Evolutionary conservation across 2,329 filamentous ascomycete species (phyloP), one percentile per base, ranked within the genome.

Genomic region (Sporothrix humicola): DNA sequence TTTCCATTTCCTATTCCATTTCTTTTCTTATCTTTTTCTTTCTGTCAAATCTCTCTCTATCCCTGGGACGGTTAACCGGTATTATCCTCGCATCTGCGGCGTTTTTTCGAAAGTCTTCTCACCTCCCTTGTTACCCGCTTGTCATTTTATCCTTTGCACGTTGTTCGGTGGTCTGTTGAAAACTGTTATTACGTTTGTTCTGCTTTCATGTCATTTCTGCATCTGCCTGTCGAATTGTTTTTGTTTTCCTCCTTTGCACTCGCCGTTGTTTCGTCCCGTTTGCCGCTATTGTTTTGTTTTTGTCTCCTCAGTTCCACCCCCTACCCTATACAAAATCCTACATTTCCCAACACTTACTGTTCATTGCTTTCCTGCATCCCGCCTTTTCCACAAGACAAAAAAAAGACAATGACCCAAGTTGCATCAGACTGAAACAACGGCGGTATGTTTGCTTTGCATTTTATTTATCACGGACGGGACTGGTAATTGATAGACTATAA

Each of bases 341-440:
- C 74, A 52, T 56, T 37, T 5, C 42, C 10, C 10, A 37, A 31
- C 31, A 17, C 26, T 26, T 58, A 58, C 20, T 70, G 54, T 70
- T 59, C 50, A 20, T 44, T 63, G 37, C 48, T 69, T 48, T 73
- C 59, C 46, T 15, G n/a, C 50, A 70, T 65, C 46, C n/a, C 15
- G 23, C 63, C 23, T 42, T n/a, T 48, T 48, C 37, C 56, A 48
- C 68, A 71, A 71, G 58, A 70, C 48, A 73, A 79, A 78, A 79
- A 78, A 69, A 31, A 26, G 80, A 79, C 78, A 77, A 79, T 79
- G 79, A 78, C 79, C 78, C 75, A 72, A 72, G 69, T 80, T 81
- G 79, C 79, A 80, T 80, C 79, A 81, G 81, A 81, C 76, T 79
- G 80, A 79, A 76, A 78, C 77, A 78, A 79, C 74, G 80, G 80